Evolutionary conservation across 495 filamentous ascomycete genomes (phyloP), one percentile per base, ranked within the genome.

Genomic region (Annulohypoxylon bovei): DNA sequence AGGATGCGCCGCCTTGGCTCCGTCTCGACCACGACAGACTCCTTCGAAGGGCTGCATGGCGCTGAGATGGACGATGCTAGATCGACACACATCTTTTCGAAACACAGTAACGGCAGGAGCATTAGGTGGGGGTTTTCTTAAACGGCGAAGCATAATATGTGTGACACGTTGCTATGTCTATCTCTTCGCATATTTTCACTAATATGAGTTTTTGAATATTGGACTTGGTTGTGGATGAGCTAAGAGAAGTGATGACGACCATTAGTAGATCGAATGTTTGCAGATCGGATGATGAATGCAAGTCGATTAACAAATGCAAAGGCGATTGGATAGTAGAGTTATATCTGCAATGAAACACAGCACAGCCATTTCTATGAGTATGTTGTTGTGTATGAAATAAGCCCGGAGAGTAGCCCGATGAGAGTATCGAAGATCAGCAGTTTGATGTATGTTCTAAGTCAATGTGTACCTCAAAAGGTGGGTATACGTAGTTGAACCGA

Each of bases 181-280:
- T 67, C 64, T 72, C 57, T 59, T 67, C 5, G 54, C 64, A 33
- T 40, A 63, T 68, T 44, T 72, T 47, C 20, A 56, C 64, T 12
- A 25, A 64, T 57, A 61, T 33, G 49, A 60, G 4, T 1, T 47
- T 39, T 47, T 39, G 25, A n/a, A 35, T 32, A 32, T 54, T 35
- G 16, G 20, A 14, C 18, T 50, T 16, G 46, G 39, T 20, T 57
- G 16, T 32, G 5, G 40, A 23, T 42, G 47, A 40, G 39, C 5
- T 23, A 39, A 18, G 60, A 50, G 53, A 57, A 47, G 9, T 27
- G 37, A 47, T 33, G 57, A 53, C 22, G 25, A 30, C 65, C 64
- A 52, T 57, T 65, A 39, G 54, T 8, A 61, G 47, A 65, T 72
- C 53, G 60, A 65, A 68, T 56, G 64, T 68, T 67, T 72, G 70